A percentile compares a stretch with the other conserved stretches of the same genome.
These are phyloP conservation scores for Lactuca saligna DNA, from an alignment of 129 eudicot species.

Conservation along the genomic window DNA sequence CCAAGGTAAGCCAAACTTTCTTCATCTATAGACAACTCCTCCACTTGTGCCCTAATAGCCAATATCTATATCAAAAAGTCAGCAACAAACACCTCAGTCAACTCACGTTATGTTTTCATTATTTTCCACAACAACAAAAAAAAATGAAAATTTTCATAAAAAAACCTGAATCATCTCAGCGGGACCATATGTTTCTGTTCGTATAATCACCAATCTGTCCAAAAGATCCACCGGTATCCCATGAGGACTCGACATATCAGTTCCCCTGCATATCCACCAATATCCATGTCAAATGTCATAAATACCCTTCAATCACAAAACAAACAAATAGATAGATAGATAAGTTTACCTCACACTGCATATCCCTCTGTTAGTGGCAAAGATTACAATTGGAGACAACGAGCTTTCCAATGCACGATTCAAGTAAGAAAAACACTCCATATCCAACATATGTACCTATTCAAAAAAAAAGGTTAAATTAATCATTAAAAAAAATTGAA, in stretches of 20 bases:
- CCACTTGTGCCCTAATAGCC: slow-evolving; percentile 97
- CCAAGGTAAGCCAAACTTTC: slow-evolving; percentile 90
- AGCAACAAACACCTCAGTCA: slow-evolving; percentile 17
- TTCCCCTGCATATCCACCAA: slow-evolving; percentile 70
- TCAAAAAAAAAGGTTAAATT: not conserved
- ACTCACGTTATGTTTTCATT: not conserved
- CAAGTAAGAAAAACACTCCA: slow-evolving; percentile 97
- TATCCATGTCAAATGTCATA: not conserved
- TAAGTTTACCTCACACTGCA: slow-evolving; percentile 80
- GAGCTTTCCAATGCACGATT: slow-evolving; percentile 97
- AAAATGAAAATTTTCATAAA: not conserved
- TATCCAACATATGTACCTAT: slow-evolving; percentile 99
- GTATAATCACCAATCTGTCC: slow-evolving; percentile 80
- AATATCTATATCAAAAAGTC: slow-evolving; percentile 82
- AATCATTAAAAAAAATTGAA: not conserved
- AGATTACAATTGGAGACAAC: slow-evolving; percentile 88
- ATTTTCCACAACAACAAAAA: not conserved
- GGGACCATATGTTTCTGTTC: slow-evolving; percentile 87
- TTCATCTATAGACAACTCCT: slow-evolving; percentile 78
- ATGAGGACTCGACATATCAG: slow-evolving; percentile 95
- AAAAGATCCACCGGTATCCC: slow-evolving; percentile 96
- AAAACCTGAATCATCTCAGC: slow-evolving; percentile 98
- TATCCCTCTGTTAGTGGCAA: slow-evolving; percentile 97
- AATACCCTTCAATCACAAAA: not conserved
- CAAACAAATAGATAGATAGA: not conserved